Evolutionary conservation across 2,329 filamentous ascomycete species (phyloP), one percentile per base, ranked within the genome.

Genomic region (Beauveria sp.): DNA sequence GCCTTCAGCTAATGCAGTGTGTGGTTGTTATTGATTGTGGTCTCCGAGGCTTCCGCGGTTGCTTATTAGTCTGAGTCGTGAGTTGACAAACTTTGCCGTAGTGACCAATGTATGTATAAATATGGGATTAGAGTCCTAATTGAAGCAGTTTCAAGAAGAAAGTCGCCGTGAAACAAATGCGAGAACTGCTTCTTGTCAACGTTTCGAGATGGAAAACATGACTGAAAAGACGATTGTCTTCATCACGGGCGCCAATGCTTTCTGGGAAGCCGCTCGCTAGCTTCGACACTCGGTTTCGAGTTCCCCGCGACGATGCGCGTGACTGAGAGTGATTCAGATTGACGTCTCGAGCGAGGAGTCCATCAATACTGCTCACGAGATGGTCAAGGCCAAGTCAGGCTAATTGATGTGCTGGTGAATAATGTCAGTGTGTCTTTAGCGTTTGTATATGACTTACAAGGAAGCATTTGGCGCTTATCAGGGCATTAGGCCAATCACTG

Each of bases 221-320:
- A 22, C 55, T 45, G 38, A 45, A n/a, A 62, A 63, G 49, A 66
- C 64, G 43, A 73, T 81, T 40, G 68, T 84, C n/a, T 70, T 85
- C 40, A 77, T 85, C 62, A 85, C 83, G 3, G 83, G 83, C 50
- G 82, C 75, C 58, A 85, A 84, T 66, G 83, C 78, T 66, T 85
- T 26, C 66, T 87, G 83, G 2, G 22, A 42, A 77, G 76, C 42
- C 78, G 84, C 1, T 77, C 73, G 1, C 82, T 81, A 2, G 74
- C 80, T 40, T 52, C 71, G 3, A 65, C 69, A 0, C 63, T 82
- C 7, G 66, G 73, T 40, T 64, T 66, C 5, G 79, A 83, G 58
- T 67, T 74, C 14, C 69, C 79, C 0, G 55, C 69, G 0, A 74
- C 75, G 0, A 28, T 68, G 4, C 81, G 74, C 58, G 74, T 72